Evolutionary conservation across 768 basidiomycete genomes (phyloP).

Genomic region (Pleurotus cornucopiae): DNA sequence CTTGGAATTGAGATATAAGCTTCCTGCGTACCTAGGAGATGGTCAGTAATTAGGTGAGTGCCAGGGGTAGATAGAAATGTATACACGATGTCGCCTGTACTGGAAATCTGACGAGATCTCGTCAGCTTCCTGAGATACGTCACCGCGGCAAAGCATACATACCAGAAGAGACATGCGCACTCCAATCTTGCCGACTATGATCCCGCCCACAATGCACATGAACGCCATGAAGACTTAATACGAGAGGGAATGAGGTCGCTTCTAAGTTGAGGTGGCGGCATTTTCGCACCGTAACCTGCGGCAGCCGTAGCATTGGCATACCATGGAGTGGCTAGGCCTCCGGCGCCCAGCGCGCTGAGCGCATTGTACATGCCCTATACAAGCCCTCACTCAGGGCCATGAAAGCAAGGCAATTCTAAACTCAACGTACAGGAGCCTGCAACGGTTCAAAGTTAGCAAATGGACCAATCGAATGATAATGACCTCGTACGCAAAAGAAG

Average conservation of each 20-base stretch:
- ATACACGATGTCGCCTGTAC: conserved; percentile 27
- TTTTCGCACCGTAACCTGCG: conserved; percentile 22
- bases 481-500: conserved; percentile 22
- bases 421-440: conserved; percentile 21
- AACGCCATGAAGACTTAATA: conserved; percentile 24
- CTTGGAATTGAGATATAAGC: conserved; percentile 28
- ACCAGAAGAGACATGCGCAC: conserved; percentile 21
- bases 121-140: too few species aligned
- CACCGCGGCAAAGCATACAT: not conserved
- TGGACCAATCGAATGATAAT: not conserved
- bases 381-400: not conserved
- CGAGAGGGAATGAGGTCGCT: not conserved
- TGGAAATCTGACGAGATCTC: conserved; percentile 18
- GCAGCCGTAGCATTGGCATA: conserved; percentile 27
- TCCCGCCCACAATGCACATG: conserved; percentile 25
- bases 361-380: conserved; percentile 29
- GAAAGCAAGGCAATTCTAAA: not conserved
- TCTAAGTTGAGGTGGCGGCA: not conserved
- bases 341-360: conserved; percentile 24
- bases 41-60: not conserved
- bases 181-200: conserved; percentile 29
- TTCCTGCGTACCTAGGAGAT: conserved; percentile 23
- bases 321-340: conserved; percentile 28
- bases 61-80: not conserved
- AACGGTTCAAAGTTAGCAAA: not conserved